These are phyloP conservation scores for Colletotrichum tropicicola DNA, from an alignment of 2,329 filamentous ascomycete species.

Conservation along the genomic window DNA sequence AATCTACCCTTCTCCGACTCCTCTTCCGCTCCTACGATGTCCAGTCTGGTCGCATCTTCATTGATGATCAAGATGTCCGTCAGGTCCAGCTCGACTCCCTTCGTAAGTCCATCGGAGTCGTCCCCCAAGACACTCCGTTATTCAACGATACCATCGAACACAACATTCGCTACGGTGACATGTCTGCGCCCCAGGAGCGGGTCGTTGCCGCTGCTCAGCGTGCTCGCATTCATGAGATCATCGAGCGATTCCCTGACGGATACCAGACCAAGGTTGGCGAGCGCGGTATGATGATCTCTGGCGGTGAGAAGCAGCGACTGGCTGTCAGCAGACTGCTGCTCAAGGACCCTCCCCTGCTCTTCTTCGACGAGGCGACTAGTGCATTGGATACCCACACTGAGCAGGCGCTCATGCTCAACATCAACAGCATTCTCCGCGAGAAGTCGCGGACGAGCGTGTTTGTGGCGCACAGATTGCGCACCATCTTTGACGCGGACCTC, in stretches of 20 bases:
- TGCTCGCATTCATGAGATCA: conserved; percentile 86
- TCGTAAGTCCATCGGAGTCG: conserved; percentile 87
- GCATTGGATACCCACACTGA: conserved; percentile 95
- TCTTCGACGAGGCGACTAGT: conserved; percentile 95
- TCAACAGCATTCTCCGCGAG: conserved; percentile 90
- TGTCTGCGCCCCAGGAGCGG: conserved; percentile 77
- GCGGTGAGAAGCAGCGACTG: conserved; percentile 91
- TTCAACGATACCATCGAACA: conserved; percentile 98
- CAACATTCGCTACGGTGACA: conserved; percentile 92
- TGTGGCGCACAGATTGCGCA: conserved; percentile 89
- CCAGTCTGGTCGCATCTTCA: conserved; percentile 83
- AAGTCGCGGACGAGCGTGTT: conserved; percentile 93
- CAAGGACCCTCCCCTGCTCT: conserved; percentile 89
- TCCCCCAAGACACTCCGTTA: conserved; percentile 94
- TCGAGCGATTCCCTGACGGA: conserved; percentile 82
- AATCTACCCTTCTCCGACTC: conserved; percentile 90
- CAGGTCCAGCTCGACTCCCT: conserved; percentile 85
- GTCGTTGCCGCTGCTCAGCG: conserved; percentile 82
- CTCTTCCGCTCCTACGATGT: conserved; percentile 96
- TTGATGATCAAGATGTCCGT: conserved; percentile 93
- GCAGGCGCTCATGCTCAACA: conserved; percentile 88
- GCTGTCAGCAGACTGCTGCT: conserved; percentile 85
- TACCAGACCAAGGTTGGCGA: conserved; percentile 94
- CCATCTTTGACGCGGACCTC: conserved; percentile 91
- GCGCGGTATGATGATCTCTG: conserved; percentile 95